Base-by-base conservation (phyloP, 257 asterid species). In the Plantago elongata region DNA sequence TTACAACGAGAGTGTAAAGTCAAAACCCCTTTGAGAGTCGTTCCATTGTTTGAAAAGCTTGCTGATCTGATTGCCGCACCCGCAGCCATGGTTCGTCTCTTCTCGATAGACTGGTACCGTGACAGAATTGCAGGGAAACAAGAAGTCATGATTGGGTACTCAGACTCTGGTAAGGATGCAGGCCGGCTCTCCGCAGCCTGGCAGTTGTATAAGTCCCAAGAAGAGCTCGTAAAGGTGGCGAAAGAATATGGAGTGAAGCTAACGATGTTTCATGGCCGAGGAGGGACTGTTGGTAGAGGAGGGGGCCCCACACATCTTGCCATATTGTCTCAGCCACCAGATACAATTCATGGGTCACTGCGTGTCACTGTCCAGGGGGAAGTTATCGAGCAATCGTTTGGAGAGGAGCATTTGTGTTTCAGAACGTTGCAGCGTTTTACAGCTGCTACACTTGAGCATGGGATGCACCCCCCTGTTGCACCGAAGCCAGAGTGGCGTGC, bases 401-500 rank as follows among this genome's bases (percentile, higher is more conserved):
- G 96, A 54, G 98, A 91, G 79, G 98, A 88, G 74, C 96, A 88
- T 65, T 61, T 91, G 70, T 91, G 98, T 78, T 91, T 91, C 71
- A 78, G 98, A 64, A 87, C 98, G 2, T 86, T 91, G 15, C 98
- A 91, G 76, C 82, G 98, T 38, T 91, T 80, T 61, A 86, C 98
- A 0, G 96, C 98, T 60, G 98, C 98, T n/a, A 91, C 98, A n/a
- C 92, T 91, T 5, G 98, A 91, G 86, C 98, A 91, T 47, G 96
- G 98, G 10, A 91, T 91, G 98, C 69, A 81, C 22, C 95, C 96
- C 15, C 96, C 98, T 0, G 73, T 70, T 62, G 75, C 98, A 45
- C 96, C 98, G 3, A 88, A 84, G 81, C 94, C 92, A 0, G 96
- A 85, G 63, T 91, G 98, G 98, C 95, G 98, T 62, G 78, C 84